Evolutionary conservation across 208 protist species (phyloP), one percentile per base, ranked within the genome.

Genomic region (Balamuthia mandrillaris): DNA sequence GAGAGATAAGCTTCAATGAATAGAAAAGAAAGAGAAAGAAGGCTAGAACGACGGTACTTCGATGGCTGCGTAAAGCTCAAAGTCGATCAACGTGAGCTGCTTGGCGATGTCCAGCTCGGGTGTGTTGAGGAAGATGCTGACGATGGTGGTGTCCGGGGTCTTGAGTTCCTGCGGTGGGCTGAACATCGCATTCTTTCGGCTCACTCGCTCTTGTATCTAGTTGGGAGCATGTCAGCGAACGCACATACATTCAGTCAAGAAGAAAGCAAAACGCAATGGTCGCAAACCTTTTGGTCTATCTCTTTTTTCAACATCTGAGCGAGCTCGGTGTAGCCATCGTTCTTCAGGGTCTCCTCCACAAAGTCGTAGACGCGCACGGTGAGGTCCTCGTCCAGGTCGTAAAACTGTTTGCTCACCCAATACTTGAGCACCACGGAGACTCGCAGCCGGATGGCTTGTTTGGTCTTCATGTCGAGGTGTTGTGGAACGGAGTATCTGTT

Each of bases 1-100:
- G 49, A 56, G 49, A 56, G 49, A n/a, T 56, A 56, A 56, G 16
- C 14, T 54, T 54, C 47, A 24, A 24, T 18, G 16, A 54, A 54
- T 18, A 21, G 5, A 63, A 63, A 63, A 41, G 31, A 45, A 7
- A 68, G 45, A 4, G 37, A 58, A 29, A 79, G 4, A 35, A 31
- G 14, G n/a, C n/a, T n/a, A n/a, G n/a, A n/a, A n/a, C n/a, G n/a
- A n/a, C n/a, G n/a, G 35, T 39, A 65, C 77, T 56, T 83, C 77
- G 24, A 85, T 85, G 45, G 27, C 24, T 24, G 66, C 66, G 51
- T 65, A 92, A 12, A 92, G 88, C 24, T 81, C 74, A 84, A 89
- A 92, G 41, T 92, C 90, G 21, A 92, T 90, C 0, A 92, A 47
- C 16, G 89, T 91, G 21, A 92, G 52, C 61, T 92, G 89, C 42